Evolutionary conservation across 2,329 filamentous ascomycete genomes (phyloP), one percentile per base, ranked within the genome.

Genomic region (Biscogniauxia marginata): DNA sequence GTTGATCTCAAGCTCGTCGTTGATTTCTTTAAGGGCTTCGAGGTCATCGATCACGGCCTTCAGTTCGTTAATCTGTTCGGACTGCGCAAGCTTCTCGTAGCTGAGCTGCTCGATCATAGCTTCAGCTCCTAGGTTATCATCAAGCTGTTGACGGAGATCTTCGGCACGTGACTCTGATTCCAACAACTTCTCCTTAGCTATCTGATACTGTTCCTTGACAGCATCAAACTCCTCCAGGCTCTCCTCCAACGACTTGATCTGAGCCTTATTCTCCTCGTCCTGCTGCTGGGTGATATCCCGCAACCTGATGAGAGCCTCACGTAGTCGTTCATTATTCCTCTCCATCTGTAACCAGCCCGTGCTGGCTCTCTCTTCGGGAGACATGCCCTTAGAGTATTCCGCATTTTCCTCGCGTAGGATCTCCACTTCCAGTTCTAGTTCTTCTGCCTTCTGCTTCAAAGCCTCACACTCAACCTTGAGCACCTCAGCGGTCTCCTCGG

Each of bases 91-190:
- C 68, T 96, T 97, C 67, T 91, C 88, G 60, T 95, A 90, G 0
- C 90, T 91, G 43, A 99, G 81, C 61, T 96, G 89, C 72, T 96
- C 93, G 58, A 98, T 92, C 84, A 97, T 93, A 64, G 96, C 90
- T 70, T 98, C 95, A 11, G 91, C 90, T 4, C 90, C 90, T 8
- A 95, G 81, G 6, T 91, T 91, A 50, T 89, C 90, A 66, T 99
- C 93, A 2, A 99, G 83, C 72, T 97, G 95, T 70, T 96, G 89
- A 50, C 90, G 87, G 11, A 99, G 83, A 65, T 98, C 91, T 62
- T 95, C 89, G 45, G 95, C 86, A 39, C 87, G 87, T 8, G 85
- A 81, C 68, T 97, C 89, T 0, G 87, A 84, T 52, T 88, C 83
- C 3, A 84, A 74, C 9, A 97, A 75, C 69, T 89, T 91, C 64